Percentiles rank a stretch among this genome's conserved stretches.
Evolutionary conservation across 345 rosid genomes (phyloP).

Genomic region (Orychophragmus violaceus): DNA sequence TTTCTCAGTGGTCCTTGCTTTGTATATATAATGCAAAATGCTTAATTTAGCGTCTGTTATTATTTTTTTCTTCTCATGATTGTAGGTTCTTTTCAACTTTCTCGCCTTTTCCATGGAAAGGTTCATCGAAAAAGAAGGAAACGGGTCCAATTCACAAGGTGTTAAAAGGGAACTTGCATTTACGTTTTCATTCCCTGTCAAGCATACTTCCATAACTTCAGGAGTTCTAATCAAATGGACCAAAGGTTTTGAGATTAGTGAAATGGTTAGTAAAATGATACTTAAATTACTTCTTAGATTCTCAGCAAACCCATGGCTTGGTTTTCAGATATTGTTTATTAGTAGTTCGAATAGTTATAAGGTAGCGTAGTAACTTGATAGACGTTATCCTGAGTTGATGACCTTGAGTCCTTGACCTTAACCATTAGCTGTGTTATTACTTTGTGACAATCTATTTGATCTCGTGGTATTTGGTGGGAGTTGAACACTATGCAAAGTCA

Average conservation of each 20-base stretch:
- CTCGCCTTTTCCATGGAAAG: constrained; percentile 65
- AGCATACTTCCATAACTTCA: constrained; percentile 57
- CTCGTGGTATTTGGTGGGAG: not conserved
- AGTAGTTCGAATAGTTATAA: not conserved
- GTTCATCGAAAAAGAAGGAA: constrained; percentile 68
- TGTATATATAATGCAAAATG: not conserved
- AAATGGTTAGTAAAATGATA: constrained; percentile 54
- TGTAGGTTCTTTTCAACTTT: constrained; percentile 83
- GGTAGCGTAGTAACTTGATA: not conserved
- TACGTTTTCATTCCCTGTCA: constrained; percentile 87
- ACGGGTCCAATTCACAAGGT: constrained; percentile 23
- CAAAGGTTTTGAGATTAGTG: constrained; percentile 68
- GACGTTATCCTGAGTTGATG: not conserved
- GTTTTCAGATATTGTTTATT: not conserved
- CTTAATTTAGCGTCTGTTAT: not conserved
- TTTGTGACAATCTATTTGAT: not conserved
- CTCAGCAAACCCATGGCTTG: not conserved
- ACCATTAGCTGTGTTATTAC: not conserved
- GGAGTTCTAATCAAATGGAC: constrained; percentile 84
- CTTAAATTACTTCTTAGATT: not conserved
- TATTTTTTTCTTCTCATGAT: not conserved
- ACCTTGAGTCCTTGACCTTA: not conserved
- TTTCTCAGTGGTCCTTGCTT: not conserved
- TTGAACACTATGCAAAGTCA: not conserved
- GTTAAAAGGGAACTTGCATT: constrained; percentile 68